These are phyloP conservation scores for Neofusicoccum kwambonambiense DNA, from an alignment of 2,329 filamentous ascomycete species.

Conservation along the genomic window DNA sequence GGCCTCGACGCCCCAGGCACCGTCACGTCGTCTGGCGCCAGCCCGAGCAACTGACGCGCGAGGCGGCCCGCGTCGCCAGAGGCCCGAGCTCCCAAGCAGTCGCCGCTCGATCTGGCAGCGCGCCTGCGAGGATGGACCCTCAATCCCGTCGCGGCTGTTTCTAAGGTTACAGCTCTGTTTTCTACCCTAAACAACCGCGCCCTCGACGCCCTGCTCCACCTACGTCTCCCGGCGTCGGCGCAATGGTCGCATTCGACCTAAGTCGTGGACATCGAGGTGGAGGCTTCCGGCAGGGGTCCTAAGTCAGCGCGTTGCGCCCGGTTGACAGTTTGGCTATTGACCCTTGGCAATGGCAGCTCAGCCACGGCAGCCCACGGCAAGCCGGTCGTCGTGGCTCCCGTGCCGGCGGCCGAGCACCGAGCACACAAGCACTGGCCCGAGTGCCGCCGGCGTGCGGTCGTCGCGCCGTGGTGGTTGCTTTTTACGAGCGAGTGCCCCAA, in stretches of 20 bases:
- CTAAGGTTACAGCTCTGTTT: not conserved
- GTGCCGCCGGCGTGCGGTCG: not conserved
- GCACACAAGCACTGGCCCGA: not conserved
- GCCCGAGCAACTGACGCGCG: not conserved
- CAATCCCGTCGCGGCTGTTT: conserved; percentile 1
- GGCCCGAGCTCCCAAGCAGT: not conserved
- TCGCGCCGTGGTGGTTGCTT: not conserved
- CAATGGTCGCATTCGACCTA: too few relatives aligned
- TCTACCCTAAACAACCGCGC: conserved; percentile 3
- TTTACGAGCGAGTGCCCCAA: not conserved
- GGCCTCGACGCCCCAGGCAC: not conserved
- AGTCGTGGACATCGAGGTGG: too few relatives aligned
- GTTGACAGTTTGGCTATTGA: too few relatives aligned
- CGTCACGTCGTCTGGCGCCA: not conserved
- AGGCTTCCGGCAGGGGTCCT: too few relatives aligned
- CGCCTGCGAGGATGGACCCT: not conserved
- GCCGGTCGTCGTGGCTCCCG: not conserved
- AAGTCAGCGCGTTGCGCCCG: too few relatives aligned
- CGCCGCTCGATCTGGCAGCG: not conserved
- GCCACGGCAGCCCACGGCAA: not conserved
- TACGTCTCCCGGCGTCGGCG: not conserved
- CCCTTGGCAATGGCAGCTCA: not conserved
- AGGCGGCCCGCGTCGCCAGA: not conserved
- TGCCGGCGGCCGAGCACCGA: not conserved
- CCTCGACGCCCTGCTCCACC: not conserved